Evolutionary conservation across 2,329 filamentous ascomycete genomes (phyloP).

Genomic region (Endothia cerciana): DNA sequence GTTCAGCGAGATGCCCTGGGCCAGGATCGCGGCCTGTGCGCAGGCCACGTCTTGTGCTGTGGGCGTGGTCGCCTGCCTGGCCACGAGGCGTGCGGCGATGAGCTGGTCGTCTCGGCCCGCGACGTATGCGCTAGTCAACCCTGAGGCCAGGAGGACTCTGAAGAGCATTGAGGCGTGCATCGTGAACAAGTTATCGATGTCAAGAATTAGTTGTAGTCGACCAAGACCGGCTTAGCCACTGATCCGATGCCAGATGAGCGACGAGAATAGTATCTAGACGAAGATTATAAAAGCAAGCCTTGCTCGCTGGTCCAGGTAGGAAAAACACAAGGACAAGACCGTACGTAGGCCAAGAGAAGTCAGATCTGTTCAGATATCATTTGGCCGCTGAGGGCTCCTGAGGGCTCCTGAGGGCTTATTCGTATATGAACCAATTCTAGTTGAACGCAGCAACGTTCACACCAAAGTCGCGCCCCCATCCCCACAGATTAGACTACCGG

Average conservation of each 20-base stretch:
- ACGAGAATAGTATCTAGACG: constrained; percentile 17
- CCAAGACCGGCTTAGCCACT: constrained; percentile 10
- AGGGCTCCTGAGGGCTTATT: not conserved
- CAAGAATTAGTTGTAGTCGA: not conserved
- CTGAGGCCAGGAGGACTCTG: constrained; percentile 11
- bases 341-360: not conserved
- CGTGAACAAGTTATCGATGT: constrained; percentile 13
- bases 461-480: not conserved
- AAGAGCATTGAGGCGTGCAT: constrained; percentile 17
- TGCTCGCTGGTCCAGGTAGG: constrained; percentile 2
- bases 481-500: not conserved
- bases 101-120: not conserved
- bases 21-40: constrained; percentile 31
- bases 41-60: constrained; percentile 21
- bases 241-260: constrained; percentile 13
- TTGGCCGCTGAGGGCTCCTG: not conserved
- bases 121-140: constrained; percentile 2
- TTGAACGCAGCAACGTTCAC: not conserved
- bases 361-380: not conserved
- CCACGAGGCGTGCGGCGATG: not conserved
- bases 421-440: not conserved
- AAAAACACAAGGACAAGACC: not conserved
- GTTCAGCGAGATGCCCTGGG: constrained; percentile 33
- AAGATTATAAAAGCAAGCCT: constrained; percentile 19
- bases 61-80: not conserved